phyloP scores from a whole-genome alignment of 2,329 filamentous ascomycete genomes.

The Pseudogymnoascus sp. region DNA sequence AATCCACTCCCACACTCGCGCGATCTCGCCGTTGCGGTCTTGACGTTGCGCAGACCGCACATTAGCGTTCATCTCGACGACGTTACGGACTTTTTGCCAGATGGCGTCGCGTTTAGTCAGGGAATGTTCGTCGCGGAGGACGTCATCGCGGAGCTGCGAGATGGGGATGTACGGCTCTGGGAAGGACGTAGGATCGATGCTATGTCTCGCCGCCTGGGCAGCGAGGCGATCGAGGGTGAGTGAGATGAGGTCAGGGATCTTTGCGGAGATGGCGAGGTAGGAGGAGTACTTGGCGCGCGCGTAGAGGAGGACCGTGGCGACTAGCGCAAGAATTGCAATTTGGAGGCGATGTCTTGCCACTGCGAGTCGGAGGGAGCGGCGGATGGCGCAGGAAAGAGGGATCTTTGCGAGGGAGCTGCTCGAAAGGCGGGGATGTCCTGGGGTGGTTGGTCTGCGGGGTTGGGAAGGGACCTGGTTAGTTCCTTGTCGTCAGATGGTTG shows the following conservation, averaged over 20 bases:
- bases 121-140: slow-evolving; percentile 73
- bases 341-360: slow-evolving; percentile 81
- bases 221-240: slow-evolving; percentile 77
- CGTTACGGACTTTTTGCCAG: slow-evolving; percentile 72
- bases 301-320: slow-evolving; percentile 49
- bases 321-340: slow-evolving; percentile 58
- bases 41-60: slow-evolving; percentile 68
- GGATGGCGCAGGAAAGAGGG: slow-evolving; percentile 75
- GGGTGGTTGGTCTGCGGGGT: slow-evolving; percentile 62
- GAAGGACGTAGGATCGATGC: slow-evolving; percentile 49
- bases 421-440: slow-evolving; percentile 59
- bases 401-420: slow-evolving; percentile 87
- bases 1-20: slow-evolving; percentile 63
- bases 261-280: slow-evolving; percentile 56
- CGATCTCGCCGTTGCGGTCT: slow-evolving; percentile 56
- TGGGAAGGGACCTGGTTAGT: slow-evolving; percentile 82
- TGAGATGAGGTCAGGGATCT: slow-evolving; percentile 75
- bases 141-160: slow-evolving; percentile 83
- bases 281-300: slow-evolving; percentile 54
- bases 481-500: slow-evolving; percentile 17
- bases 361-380: slow-evolving; percentile 67
- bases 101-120: slow-evolving; percentile 67
- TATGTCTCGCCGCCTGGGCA: slow-evolving; percentile 74
- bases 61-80: slow-evolving; percentile 92
- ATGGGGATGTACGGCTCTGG: slow-evolving; percentile 77